Conservation (phyloP, 176 grass and related monocot species). For the Carex pumila region DNA sequence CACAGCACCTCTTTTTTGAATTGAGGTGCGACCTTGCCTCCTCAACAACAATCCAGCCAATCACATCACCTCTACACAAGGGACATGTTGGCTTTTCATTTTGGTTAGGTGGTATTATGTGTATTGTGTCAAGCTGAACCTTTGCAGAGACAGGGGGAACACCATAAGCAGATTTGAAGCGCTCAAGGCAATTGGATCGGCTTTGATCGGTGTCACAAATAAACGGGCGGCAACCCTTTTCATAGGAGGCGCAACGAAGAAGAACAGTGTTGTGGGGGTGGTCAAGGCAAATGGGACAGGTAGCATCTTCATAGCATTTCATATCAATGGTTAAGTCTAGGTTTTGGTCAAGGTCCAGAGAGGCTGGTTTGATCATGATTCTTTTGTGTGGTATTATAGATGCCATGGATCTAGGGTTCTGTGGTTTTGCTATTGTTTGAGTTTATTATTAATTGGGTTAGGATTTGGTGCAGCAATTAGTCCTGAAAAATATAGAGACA, state of each 20-base stretch:
- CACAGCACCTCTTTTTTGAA: constrained; percentile 75
- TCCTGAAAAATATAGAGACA: constrained; percentile 1
- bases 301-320: constrained; percentile 50
- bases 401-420: constrained; percentile 9
- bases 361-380: constrained; percentile 11
- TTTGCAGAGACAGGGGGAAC: constrained; percentile 47
- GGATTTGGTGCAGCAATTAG: background rate
- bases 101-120: constrained; percentile 49
- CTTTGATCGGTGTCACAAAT: constrained; percentile 90
- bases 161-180: constrained; percentile 77
- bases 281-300: constrained; percentile 87
- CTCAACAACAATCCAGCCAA: constrained; percentile 74
- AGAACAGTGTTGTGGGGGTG: constrained; percentile 87
- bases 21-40: constrained; percentile 79
- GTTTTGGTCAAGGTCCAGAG: constrained; percentile 5
- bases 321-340: constrained; percentile 3
- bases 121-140: constrained; percentile 60
- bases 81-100: constrained; percentile 65
- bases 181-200: constrained; percentile 81
- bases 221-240: constrained; percentile 85
- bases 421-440: background rate
- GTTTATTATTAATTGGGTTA: constrained; percentile 1
- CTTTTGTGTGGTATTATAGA: constrained; percentile 13
- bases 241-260: constrained; percentile 66
- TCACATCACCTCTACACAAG: constrained; percentile 81